Conservation (phyloP, 345 rosid genomes). For the Murraya paniculata region DNA sequence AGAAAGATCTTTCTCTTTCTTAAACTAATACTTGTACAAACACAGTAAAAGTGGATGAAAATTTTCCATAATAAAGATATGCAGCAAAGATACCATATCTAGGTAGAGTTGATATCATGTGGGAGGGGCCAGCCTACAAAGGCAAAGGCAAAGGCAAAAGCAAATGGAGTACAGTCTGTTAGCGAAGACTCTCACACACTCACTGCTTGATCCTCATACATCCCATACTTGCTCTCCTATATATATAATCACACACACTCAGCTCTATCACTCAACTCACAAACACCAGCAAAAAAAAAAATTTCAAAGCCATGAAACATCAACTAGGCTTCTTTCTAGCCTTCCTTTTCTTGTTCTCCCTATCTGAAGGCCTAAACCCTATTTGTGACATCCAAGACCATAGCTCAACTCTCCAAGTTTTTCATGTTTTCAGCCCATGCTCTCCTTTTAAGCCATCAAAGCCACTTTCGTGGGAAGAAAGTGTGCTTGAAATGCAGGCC, state of each 20-base stretch:
- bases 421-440: slow-evolving; percentile 73
- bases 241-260: slow-evolving; percentile 17
- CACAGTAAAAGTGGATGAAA: background rate
- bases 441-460: slow-evolving; percentile 62
- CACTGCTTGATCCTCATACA: slow-evolving; percentile 3
- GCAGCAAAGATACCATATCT: slow-evolving; percentile 2
- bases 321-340: slow-evolving; percentile 21
- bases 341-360: slow-evolving; percentile 24
- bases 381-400: slow-evolving; percentile 44
- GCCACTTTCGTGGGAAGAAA: slow-evolving; percentile 76
- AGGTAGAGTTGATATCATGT: slow-evolving; percentile 5
- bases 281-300: slow-evolving; percentile 3
- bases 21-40: background rate
- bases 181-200: slow-evolving; percentile 17
- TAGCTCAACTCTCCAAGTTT: slow-evolving; percentile 67
- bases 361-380: slow-evolving; percentile 38
- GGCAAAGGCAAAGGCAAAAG: background rate
- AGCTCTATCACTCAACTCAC: background rate
- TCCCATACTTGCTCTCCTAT: slow-evolving; percentile 12
- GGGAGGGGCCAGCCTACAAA: slow-evolving; percentile 18
- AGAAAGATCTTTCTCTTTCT: no score
- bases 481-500: slow-evolving; percentile 58
- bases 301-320: slow-evolving; percentile 27
- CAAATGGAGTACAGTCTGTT: slow-evolving; percentile 75
- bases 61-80: background rate